These are phyloP conservation scores for Cladosporium sp. DNA, from an alignment of 2,329 filamentous ascomycete species.

Conservation along the genomic window DNA sequence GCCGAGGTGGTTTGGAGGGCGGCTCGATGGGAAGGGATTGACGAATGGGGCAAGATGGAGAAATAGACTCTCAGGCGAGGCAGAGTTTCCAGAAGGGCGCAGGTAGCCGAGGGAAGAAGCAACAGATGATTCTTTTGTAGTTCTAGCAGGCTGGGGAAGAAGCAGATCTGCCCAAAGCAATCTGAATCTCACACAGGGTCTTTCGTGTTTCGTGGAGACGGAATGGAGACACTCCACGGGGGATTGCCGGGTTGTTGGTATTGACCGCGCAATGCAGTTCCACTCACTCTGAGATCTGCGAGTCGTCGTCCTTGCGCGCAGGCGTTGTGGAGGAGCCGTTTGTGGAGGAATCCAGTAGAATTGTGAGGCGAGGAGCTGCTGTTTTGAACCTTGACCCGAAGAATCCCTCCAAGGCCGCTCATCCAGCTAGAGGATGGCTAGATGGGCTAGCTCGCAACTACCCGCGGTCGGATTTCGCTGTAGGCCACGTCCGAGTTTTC, in stretches of 20 bases:
- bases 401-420: no score
- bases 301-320: neutral
- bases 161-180: neutral
- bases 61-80: neutral
- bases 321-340: constrained; percentile 5
- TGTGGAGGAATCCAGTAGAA: neutral
- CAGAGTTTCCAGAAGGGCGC: neutral
- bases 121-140: neutral
- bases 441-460: no score
- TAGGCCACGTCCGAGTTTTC: no score
- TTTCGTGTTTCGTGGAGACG: no score
- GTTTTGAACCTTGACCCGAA: no score
- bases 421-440: no score
- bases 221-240: neutral
- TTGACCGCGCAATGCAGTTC: constrained; percentile 6
- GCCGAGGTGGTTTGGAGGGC: neutral
- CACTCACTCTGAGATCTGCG: constrained; percentile 1
- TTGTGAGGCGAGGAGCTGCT: no score
- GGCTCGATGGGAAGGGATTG: constrained; percentile 1
- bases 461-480: no score
- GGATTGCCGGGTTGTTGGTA: neutral
- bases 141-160: constrained; percentile 6
- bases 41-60: neutral
- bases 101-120: constrained; percentile 7
- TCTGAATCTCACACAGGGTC: neutral